Evolutionary conservation across 1,284 basidiomycete genomes (phyloP).

Genomic region (Phenoliferia sp.): DNA sequence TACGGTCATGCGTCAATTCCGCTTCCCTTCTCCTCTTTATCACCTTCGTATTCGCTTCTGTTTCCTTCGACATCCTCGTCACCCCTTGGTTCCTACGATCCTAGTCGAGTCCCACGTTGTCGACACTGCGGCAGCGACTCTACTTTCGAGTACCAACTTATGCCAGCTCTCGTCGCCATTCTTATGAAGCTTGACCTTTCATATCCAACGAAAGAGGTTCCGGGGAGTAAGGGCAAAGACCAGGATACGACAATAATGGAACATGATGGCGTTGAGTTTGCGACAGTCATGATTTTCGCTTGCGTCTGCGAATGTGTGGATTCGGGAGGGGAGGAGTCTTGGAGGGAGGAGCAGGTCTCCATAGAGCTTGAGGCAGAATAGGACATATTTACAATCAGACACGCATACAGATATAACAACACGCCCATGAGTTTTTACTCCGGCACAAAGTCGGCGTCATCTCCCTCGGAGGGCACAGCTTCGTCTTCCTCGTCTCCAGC

Average conservation of each 20-base stretch:
- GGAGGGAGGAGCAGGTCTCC: constrained; percentile 67
- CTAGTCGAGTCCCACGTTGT: constrained; percentile 51
- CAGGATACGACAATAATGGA: constrained; percentile 41
- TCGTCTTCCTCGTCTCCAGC: too few species aligned
- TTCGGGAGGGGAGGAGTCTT: constrained; percentile 46
- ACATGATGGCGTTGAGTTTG: constrained; percentile 68
- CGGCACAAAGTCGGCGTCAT: too few species aligned
- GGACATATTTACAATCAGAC: too few species aligned
- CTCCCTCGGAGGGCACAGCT: too few species aligned
- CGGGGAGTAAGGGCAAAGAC: constrained; percentile 44
- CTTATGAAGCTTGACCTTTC: constrained; percentile 49
- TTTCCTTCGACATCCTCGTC: constrained; percentile 54
- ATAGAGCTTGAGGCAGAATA: constrained; percentile 76
- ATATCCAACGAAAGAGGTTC: constrained; percentile 55
- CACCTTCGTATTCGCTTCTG: constrained; percentile 60
- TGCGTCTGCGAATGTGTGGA: constrained; percentile 65
- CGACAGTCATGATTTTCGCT: constrained; percentile 72
- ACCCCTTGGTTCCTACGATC: constrained; percentile 21
- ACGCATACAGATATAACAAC: too few species aligned
- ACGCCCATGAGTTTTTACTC: too few species aligned
- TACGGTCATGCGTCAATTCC: constrained; percentile 71
- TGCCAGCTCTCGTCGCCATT: constrained; percentile 77
- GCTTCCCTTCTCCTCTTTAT: constrained; percentile 62
- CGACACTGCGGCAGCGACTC: constrained; percentile 56
- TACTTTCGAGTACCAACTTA: constrained; percentile 76